Evolutionary conservation across 768 basidiomycete genomes (phyloP), one percentile per base, ranked within the genome.

Genomic region (Clitopilus hobsonii): DNA sequence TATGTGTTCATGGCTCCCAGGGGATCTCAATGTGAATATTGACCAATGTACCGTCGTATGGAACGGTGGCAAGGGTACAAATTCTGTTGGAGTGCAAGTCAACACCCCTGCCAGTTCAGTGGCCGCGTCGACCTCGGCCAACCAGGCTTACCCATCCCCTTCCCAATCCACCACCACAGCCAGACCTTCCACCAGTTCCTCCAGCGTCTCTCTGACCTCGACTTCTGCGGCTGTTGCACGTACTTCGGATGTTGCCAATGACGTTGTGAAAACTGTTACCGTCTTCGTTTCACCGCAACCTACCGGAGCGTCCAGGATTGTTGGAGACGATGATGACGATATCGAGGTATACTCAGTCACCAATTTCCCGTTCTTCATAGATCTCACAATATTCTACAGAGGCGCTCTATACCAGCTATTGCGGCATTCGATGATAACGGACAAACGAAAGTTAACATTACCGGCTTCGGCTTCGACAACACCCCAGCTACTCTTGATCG

Each of bases 1-100:
- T 56, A 71, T 85, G 65, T 91, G 88, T 63, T 71, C 77, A 38
- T 72, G 71, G 61, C 75, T 85, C 3, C 83, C 84, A 27, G 64
- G 65, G 26, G 63, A 73, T 58, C 64, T 79, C 47, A 66, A 71
- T 54, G 65, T 70, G 18, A 65, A 73, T 54, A 67, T 64, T 6
- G 66, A 63, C 23, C 56, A 62, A 18, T 91, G 89, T 62, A 59
- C 69, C 23, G 63, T 85, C 32, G 72, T 89, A 38, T 91, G 85
- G 83, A 69, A 77, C 55, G 77, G 74, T 26, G 72, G 65, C 23
- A 57, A 60, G 25, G 54, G 54, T 26, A 55, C n/a, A n/a, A 58
- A 58, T 36, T 38, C 38, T 22, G 50, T 54, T 18, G 49, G 49
- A 41, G 48, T 51, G 10, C 48, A 52, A 14, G 36, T 49, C 3